phyloP scores from a whole-genome alignment of 129 eudicot genomes.

The Deinandra increscens region DNA sequence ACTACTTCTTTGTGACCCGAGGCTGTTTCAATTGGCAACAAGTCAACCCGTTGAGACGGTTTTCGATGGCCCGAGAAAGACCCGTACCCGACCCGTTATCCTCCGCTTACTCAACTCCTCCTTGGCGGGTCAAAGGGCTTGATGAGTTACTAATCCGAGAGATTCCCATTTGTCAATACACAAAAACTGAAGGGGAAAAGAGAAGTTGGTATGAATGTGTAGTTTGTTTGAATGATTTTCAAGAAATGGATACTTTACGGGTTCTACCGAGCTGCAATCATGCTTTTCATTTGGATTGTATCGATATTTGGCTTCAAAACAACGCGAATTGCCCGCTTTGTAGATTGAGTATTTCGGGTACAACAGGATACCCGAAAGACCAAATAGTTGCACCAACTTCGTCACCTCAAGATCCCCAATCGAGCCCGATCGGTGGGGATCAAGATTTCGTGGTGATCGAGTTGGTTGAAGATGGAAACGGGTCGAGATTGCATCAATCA shows the following conservation, averaged over 20 bases:
- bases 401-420: conserved; percentile 75
- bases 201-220: conserved; percentile 59
- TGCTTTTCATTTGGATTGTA: conserved; percentile 84
- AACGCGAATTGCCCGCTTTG: conserved; percentile 91
- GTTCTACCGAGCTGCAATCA: conserved; percentile 78
- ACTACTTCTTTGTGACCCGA: conserved; percentile 64
- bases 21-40: conserved; percentile 78
- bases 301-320: conserved; percentile 85
- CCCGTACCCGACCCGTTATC: conserved; percentile 41
- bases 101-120: conserved; percentile 58
- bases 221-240: conserved; percentile 80
- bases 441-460: conserved; percentile 77
- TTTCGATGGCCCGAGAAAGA: conserved; percentile 35
- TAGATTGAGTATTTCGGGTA: conserved; percentile 69
- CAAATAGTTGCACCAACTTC: conserved; percentile 71
- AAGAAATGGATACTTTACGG: conserved; percentile 61
- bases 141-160: conserved; percentile 61
- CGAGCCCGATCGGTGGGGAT: conserved; percentile 40
- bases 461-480: conserved; percentile 40
- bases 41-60: conserved; percentile 56
- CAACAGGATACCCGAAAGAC: conserved; percentile 43
- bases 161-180: conserved; percentile 67
- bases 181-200: conserved; percentile 29
- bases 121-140: conserved; percentile 65
- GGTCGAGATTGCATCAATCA: conserved; percentile 37